Evolutionary conservation across 202 grass and related monocot species (phyloP).

Genomic region (Hordeum pubiflorum): DNA sequence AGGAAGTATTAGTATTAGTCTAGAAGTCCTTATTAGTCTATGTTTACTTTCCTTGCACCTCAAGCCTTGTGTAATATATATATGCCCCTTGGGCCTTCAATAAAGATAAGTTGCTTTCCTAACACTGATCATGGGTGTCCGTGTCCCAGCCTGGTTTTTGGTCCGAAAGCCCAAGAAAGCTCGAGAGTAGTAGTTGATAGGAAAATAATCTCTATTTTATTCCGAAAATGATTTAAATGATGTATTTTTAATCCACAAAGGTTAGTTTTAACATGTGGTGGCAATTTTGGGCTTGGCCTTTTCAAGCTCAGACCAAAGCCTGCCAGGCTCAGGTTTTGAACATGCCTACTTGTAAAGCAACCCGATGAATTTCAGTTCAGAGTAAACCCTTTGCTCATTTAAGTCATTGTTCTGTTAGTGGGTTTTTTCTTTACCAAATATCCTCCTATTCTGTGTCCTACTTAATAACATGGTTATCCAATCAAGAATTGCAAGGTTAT

Average conservation of each 20-base stretch:
- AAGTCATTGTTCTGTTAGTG: background rate
- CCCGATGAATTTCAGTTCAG: background rate
- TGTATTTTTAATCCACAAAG: background rate
- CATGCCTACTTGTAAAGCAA: background rate
- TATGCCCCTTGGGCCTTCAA: no score
- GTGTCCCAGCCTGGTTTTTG: background rate
- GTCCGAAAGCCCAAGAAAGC: background rate
- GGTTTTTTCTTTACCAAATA: background rate
- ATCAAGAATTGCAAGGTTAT: slow-evolving; percentile 7
- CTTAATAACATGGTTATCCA: background rate
- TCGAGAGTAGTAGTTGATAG: background rate
- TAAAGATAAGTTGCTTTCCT: no score
- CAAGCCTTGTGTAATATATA: no score
- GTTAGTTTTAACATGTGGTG: background rate
- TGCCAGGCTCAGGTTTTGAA: background rate
- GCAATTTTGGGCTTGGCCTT: background rate
- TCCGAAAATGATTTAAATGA: background rate
- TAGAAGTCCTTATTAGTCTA: no score
- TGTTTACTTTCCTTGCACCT: no score
- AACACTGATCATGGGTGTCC: no score
- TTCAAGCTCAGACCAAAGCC: background rate
- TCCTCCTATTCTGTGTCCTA: slow-evolving; percentile 9
- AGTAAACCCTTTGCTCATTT: background rate
- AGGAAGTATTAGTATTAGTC: no score
- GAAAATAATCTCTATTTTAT: background rate